phyloP scores from a whole-genome alignment of 257 asterid species.

The Lavandula angustifolia region DNA sequence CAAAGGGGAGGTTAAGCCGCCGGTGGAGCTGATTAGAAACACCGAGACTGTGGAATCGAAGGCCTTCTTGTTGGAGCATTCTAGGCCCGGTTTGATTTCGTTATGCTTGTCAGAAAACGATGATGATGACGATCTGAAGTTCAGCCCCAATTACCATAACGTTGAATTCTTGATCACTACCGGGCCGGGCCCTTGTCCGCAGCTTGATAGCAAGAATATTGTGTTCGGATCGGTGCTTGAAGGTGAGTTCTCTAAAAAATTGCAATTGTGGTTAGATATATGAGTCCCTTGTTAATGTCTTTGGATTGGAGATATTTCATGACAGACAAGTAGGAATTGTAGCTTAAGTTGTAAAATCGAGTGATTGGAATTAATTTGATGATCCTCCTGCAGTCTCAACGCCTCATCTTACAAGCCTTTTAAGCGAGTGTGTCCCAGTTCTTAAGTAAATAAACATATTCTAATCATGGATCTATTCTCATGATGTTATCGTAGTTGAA shows the following conservation, averaged over 20 bases:
- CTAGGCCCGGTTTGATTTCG: slow-evolving; percentile 72
- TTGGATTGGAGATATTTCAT: no score
- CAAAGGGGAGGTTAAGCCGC: slow-evolving; percentile 81
- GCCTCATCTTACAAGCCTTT: no score
- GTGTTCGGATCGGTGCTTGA: slow-evolving; percentile 89
- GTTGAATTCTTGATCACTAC: slow-evolving; percentile 93
- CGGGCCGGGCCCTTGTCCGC: slow-evolving; percentile 91
- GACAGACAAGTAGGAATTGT: no score
- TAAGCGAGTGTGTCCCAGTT: not conserved
- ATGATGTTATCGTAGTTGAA: no score
- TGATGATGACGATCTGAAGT: slow-evolving; percentile 73
- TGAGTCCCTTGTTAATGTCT: no score
- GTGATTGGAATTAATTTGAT: no score
- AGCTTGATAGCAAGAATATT: slow-evolving; percentile 79
- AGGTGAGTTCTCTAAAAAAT: slow-evolving; percentile 44
- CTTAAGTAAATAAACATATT: no score
- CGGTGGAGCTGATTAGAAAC: slow-evolving; percentile 52
- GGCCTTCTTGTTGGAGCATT: slow-evolving; percentile 66
- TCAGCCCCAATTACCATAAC: slow-evolving; percentile 70
- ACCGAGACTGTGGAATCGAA: slow-evolving; percentile 67
- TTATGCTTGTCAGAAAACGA: slow-evolving; percentile 85
- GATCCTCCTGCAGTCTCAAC: no score
- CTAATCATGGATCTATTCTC: no score
- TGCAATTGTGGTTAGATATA: no score
- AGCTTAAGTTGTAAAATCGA: no score